Evolutionary conservation across 192 early-diverging fungal genomes (phyloP), one percentile per base, ranked within the genome.

Genomic region (Coemansia biformis): DNA sequence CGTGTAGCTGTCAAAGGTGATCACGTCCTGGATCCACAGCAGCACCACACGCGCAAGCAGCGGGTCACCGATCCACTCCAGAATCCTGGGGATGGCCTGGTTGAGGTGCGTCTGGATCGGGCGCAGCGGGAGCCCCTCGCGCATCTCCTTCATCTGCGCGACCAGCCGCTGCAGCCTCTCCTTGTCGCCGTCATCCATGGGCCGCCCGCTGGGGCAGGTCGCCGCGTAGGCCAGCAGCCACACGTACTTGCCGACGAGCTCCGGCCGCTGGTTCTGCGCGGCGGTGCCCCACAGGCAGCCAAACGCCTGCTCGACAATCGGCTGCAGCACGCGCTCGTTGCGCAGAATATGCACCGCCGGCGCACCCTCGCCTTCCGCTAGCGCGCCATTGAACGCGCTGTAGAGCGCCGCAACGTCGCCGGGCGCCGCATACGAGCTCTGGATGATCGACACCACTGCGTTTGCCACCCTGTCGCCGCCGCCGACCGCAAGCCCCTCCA

Each of bases 11-110:
- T 85, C 39, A 31, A 84, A 79, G 13, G 55, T 76, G 9, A 84
- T 60, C 21, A 85, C 55, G 47, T 81, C 79, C 23, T 78, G 71
- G 16, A 84, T 66, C 87, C 87, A 89, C 31, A 79, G 57, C 7
- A 66, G 40, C 22, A 74, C 54, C 11, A 74, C 38, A 5, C 63
- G 58, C 22, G 70, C 70, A 16, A 66, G 54, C 4, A 74, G 30
- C 3, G 70, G 70, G 3, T 46, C 44, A 8, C 19, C 30, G 10
- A 74, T 62, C 63, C 70, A 74, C 3, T 43, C 43, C 18, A 74
- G 54, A 2, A 66, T 35, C 35, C 51, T 49, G 49, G 45, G 35
- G 15, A 74, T 58, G 2, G 36, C 55, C 24, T 32, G 33, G 52
- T 66, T 53, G 5, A 74, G 33, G 15, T 38, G 36, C 3, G 59